Evolutionary conservation across 192 early-diverging fungal species (phyloP).

Genomic region (Rhizophagus sp.): DNA sequence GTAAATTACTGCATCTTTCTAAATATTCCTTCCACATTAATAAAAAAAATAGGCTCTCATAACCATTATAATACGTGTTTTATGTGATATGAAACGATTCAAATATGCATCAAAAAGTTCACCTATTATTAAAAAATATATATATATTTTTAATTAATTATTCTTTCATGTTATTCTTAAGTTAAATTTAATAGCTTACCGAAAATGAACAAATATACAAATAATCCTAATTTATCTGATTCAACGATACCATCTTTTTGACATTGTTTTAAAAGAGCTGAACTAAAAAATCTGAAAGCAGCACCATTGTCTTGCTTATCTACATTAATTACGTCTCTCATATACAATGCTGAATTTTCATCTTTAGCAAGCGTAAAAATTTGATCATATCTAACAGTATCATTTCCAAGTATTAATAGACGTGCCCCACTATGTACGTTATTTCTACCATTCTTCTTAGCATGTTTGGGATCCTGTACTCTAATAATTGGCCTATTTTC

Average conservation of each 20-base stretch:
- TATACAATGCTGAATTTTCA: neutral
- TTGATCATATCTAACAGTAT: neutral
- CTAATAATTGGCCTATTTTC: neutral
- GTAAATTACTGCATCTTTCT: neutral
- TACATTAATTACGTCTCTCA: neutral
- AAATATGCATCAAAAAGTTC: neutral
- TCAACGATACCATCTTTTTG: neutral
- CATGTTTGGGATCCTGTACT: neutral
- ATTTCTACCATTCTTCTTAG: neutral
- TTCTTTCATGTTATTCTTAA: neutral
- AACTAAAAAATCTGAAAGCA: neutral
- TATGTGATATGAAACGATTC: neutral
- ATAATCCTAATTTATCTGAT: neutral
- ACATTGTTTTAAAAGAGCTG: neutral
- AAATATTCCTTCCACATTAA: neutral
- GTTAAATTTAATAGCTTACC: neutral
- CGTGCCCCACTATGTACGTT: neutral
- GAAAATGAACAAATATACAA: neutral
- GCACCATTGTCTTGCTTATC: neutral
- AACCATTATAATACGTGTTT: neutral
- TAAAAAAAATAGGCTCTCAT: constrained; percentile 5
- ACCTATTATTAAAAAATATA: neutral
- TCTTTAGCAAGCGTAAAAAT: neutral
- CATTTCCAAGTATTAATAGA: neutral
- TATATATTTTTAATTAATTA: too few species aligned